A percentile compares a stretch with the other conserved stretches of the same genome.
Conservation (phyloP, 805 yeast genomes). For the Hanseniaspora singularis region DNA sequence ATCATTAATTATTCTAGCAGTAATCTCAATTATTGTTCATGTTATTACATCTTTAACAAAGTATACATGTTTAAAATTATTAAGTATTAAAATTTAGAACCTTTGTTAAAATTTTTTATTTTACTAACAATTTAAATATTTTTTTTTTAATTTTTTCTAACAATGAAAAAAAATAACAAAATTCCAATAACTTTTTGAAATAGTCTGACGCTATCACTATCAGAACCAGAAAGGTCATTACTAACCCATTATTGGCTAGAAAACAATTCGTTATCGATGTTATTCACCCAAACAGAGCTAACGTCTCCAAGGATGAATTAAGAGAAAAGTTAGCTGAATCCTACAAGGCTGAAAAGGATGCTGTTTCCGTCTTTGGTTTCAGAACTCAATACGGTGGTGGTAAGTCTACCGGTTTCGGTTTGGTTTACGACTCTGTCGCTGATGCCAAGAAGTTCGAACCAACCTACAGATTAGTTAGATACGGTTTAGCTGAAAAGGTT, state of each 20-base stretch:
- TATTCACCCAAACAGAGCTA: constrained; percentile 98
- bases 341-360: constrained; percentile 86
- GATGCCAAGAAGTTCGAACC: constrained; percentile 99
- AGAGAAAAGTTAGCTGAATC: constrained; percentile 82
- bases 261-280: constrained; percentile 99
- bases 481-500: constrained; percentile 91
- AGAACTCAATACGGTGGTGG: constrained; percentile 99
- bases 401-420: constrained; percentile 97
- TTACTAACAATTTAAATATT: background rate
- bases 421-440: constrained; percentile 94
- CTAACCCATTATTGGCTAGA: constrained; percentile 98
- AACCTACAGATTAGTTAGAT: constrained; percentile 96
- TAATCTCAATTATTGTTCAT: no score
- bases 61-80: no score
- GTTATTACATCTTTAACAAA: no score
- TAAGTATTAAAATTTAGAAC: no score
- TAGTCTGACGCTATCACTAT: constrained; percentile 99
- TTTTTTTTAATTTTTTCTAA: constrained; percentile 3
- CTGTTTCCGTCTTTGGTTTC: constrained; percentile 97
- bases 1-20: no score
- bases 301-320: constrained; percentile 98
- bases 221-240: constrained; percentile 96
- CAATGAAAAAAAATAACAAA: background rate
- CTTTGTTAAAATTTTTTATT: no score
- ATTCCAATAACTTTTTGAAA: constrained; percentile 6